A percentile compares a stretch with the other conserved stretches of the same genome.
Conservation (phyloP, 2,329 filamentous ascomycete genomes). For the Pyricularia grisea region DNA sequence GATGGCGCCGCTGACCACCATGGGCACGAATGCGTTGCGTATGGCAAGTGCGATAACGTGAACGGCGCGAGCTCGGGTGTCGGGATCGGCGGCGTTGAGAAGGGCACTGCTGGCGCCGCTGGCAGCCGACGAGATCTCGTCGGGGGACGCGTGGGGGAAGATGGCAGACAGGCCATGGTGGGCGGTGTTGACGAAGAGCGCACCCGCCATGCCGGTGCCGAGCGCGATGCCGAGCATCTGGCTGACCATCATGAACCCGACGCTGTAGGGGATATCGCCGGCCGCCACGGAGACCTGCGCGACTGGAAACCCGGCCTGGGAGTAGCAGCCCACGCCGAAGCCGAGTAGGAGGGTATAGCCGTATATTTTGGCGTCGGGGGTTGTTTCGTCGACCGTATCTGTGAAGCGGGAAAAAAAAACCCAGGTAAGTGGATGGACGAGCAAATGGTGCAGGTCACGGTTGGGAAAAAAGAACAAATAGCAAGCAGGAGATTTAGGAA, state of each 20-base stretch:
- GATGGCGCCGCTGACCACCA: neutral
- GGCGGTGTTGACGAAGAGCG: conserved; percentile 11
- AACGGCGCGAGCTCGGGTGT: neutral
- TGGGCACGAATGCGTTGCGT: neutral
- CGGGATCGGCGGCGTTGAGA: conserved; percentile 1
- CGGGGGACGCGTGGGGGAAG: conserved; percentile 1
- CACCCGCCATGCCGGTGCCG: conserved; percentile 8
- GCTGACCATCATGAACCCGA: conserved; percentile 25
- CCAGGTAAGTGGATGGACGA: neutral
- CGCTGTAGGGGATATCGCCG: conserved; percentile 19
- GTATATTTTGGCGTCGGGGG: conserved; percentile 19
- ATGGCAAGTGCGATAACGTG: neutral
- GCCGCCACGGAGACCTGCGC: conserved; percentile 22
- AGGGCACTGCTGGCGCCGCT: conserved; percentile 4
- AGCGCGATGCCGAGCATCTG: conserved; percentile 11
- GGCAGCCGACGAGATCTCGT: conserved; percentile 3
- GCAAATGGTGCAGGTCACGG: neutral
- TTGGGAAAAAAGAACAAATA: neutral
- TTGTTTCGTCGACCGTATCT: conserved; percentile 16
- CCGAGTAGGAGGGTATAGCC: no score
- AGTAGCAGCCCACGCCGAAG: no score
- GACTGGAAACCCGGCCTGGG: conserved; percentile 26
- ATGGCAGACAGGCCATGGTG: conserved; percentile 1
- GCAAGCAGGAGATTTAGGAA: conserved; percentile 6
- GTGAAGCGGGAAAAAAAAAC: neutral